Evolutionary conservation across 1,284 basidiomycete species (phyloP).

Genomic region (Schizophyllum commune): DNA sequence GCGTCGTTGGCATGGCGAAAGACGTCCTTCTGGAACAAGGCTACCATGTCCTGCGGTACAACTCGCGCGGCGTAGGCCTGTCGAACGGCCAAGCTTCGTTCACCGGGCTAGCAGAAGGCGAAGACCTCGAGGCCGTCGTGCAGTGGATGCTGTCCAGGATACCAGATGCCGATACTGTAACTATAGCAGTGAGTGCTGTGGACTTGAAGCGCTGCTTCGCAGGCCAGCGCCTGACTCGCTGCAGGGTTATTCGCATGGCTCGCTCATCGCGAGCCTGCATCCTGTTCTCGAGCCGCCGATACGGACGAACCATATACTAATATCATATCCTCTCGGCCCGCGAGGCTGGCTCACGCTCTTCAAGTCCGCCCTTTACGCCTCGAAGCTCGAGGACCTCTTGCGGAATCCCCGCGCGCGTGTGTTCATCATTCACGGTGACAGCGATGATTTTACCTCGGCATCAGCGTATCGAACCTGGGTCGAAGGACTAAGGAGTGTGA

Average conservation of each 20-base stretch:
- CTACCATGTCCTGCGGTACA: slow-evolving; percentile 62
- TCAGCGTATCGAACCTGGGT: slow-evolving; percentile 51
- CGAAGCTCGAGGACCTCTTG: slow-evolving; percentile 41
- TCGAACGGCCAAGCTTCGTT: slow-evolving; percentile 66
- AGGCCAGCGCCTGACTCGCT: slow-evolving; percentile 2
- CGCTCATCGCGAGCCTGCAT: slow-evolving; percentile 60
- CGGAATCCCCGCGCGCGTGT: slow-evolving; percentile 37
- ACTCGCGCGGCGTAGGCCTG: slow-evolving; percentile 66
- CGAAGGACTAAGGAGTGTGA: neutral
- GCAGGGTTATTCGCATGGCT: slow-evolving; percentile 78
- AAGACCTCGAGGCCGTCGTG: slow-evolving; percentile 59
- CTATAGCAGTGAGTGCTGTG: neutral
- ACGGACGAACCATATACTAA: slow-evolving; percentile 54
- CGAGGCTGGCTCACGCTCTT: slow-evolving; percentile 65
- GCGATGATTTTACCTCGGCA: slow-evolving; percentile 63
- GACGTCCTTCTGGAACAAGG: slow-evolving; percentile 17
- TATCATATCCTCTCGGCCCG: slow-evolving; percentile 73
- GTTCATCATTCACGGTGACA: slow-evolving; percentile 60
- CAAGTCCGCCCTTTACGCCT: slow-evolving; percentile 42
- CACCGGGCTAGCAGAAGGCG: slow-evolving; percentile 57
- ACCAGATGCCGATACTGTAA: slow-evolving; percentile 22
- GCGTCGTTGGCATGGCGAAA: neutral
- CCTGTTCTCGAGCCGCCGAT: slow-evolving; percentile 39
- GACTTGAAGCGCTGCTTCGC: neutral
- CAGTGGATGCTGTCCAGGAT: slow-evolving; percentile 43